These are phyloP conservation scores for Abelmoschus esculentus DNA, from an alignment of 345 rosid genomes.

Conservation along the genomic window DNA sequence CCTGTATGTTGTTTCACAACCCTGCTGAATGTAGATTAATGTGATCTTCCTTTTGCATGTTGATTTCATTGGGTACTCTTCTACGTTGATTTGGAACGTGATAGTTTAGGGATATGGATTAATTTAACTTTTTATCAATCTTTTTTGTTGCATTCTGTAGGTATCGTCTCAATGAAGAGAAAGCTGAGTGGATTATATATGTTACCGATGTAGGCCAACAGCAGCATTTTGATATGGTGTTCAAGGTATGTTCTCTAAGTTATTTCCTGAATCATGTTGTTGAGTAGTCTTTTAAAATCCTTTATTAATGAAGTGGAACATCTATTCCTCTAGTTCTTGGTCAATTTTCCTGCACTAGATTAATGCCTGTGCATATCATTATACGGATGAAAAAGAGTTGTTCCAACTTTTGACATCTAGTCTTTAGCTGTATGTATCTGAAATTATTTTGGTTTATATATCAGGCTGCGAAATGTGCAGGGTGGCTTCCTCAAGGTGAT, in stretches of 20 bases:
- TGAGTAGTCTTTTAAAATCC: constrained; percentile 1
- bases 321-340: not conserved
- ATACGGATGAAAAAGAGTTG: not conserved
- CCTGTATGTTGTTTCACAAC: not conserved
- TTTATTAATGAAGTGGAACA: not conserved
- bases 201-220: constrained; percentile 98
- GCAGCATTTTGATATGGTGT: constrained; percentile 84
- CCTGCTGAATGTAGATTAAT: not conserved
- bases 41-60: not conserved
- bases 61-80: not conserved
- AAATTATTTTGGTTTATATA: constrained; percentile 13
- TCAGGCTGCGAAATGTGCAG: constrained; percentile 87
- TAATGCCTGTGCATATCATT: not conserved
- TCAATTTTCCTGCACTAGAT: not conserved
- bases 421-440: constrained; percentile 5
- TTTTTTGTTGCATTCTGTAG: constrained; percentile 25
- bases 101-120: not conserved
- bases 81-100: not conserved
- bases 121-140: not conserved
- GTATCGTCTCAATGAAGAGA: constrained; percentile 93
- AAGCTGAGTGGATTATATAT: constrained; percentile 92
- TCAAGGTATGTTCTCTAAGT: constrained; percentile 49
- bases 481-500: constrained; percentile 71
- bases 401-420: not conserved
- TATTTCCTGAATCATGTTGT: not conserved